Conservation (phyloP, 2,329 filamentous ascomycete species). For the Rugonectria rugulosa region DNA sequence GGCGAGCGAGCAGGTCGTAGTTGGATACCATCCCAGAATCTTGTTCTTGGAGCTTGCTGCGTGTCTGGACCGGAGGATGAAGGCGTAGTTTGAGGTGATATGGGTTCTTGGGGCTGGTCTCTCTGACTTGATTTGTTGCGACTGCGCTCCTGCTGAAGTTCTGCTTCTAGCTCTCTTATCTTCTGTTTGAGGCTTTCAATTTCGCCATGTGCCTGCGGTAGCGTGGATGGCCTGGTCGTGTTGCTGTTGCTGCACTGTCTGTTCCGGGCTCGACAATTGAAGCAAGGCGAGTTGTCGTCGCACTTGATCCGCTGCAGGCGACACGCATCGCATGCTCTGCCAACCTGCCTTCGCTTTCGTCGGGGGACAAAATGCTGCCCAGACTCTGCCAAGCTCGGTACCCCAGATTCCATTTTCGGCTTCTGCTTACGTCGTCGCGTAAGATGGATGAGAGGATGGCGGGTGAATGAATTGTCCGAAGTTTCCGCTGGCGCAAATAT, state of each 20-base stretch:
- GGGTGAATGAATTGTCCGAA: too few relatives aligned
- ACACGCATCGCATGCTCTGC: constrained; percentile 22
- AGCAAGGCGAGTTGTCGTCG: constrained; percentile 11
- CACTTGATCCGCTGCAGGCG: constrained; percentile 18
- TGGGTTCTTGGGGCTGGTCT: neutral
- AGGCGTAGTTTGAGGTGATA: neutral
- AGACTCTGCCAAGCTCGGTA: too few relatives aligned
- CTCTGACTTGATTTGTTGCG: neutral
- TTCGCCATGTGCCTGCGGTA: constrained; percentile 7
- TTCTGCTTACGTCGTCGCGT: too few relatives aligned
- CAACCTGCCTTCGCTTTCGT: constrained; percentile 10
- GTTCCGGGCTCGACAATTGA: neutral
- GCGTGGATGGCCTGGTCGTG: neutral
- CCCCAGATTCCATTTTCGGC: too few relatives aligned
- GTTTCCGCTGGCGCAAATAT: too few relatives aligned
- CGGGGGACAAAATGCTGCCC: too few relatives aligned
- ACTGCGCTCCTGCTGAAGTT: constrained; percentile 6
- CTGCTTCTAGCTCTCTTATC: constrained; percentile 7
- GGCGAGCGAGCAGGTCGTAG: constrained; percentile 4
- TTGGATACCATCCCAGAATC: constrained; percentile 15
- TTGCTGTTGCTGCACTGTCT: constrained; percentile 13
- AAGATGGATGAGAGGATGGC: too few relatives aligned
- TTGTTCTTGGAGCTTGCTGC: too few relatives aligned
- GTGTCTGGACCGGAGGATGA: neutral
- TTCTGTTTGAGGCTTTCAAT: constrained; percentile 12